phyloP scores from a whole-genome alignment of 371 early-diverging fungal genomes.

The Apophysomyces sp. region DNA sequence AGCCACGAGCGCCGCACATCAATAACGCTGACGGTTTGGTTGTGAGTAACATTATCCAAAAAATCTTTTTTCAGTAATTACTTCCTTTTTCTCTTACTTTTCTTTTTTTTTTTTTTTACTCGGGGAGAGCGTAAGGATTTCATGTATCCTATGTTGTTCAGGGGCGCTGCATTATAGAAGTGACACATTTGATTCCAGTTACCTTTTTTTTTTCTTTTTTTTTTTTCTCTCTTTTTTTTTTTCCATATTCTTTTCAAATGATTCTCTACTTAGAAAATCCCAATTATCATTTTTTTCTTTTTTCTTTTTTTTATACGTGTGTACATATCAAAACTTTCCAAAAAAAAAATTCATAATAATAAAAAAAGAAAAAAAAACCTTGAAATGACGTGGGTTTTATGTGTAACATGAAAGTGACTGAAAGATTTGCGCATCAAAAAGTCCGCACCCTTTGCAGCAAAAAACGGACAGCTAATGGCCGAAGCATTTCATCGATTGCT shows the following conservation, averaged over 20 bases:
- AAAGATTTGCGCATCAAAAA: not conserved
- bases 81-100: not conserved
- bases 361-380: not conserved
- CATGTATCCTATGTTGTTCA: not conserved
- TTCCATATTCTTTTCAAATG: not conserved
- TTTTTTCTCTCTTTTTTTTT: slow-evolving; percentile 3
- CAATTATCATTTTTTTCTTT: not conserved
- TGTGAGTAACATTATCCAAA: not conserved
- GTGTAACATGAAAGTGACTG: not conserved
- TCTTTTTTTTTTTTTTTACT: not conserved
- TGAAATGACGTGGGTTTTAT: not conserved
- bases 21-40: not conserved
- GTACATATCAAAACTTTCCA: not conserved
- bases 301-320: not conserved
- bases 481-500: slow-evolving; percentile 2
- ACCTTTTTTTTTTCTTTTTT: not conserved
- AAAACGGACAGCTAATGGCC: not conserved
- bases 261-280: not conserved
- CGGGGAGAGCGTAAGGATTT: not conserved
- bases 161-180: slow-evolving; percentile 1
- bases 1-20: not conserved
- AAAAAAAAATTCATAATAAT: not conserved
- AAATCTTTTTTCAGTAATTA: not conserved
- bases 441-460: not conserved
- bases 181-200: not conserved